Conservation (phyloP, 371 early-diverging fungal species). For the Rhizopus stolonifer region DNA sequence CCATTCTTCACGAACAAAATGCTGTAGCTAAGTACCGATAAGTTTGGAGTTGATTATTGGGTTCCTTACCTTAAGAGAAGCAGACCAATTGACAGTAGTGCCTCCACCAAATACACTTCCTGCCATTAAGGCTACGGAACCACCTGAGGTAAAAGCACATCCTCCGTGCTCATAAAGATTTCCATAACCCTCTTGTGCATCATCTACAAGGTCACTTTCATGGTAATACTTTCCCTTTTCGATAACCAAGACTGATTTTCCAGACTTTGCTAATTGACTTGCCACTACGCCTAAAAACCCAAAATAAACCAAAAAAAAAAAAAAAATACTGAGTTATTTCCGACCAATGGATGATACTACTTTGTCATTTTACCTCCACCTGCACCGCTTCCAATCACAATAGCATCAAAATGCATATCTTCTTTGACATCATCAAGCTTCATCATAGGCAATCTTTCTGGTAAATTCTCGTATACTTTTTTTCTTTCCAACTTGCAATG, state of each 20-base stretch:
- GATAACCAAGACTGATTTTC: slow-evolving; percentile 69
- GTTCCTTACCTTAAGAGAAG: slow-evolving; percentile 58
- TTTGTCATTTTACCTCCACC: no score
- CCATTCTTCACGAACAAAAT: slow-evolving; percentile 73
- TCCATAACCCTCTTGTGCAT: slow-evolving; percentile 47
- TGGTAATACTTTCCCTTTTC: slow-evolving; percentile 70
- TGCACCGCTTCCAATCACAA: no score
- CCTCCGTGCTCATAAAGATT: slow-evolving; percentile 56
- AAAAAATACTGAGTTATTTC: no score
- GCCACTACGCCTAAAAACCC: no score
- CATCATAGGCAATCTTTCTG: no score
- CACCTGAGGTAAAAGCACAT: slow-evolving; percentile 41
- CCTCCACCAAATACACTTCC: slow-evolving; percentile 75
- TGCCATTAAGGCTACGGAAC: slow-evolving; percentile 52
- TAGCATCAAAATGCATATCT: no score
- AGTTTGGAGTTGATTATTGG: no score
- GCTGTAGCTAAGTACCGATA: neutral
- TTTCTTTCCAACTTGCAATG: no score
- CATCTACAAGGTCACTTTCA: slow-evolving; percentile 51
- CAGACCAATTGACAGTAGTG: slow-evolving; percentile 68
- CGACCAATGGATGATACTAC: no score
- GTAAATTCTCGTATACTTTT: no score
- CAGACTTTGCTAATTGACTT: slow-evolving; percentile 34
- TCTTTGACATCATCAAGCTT: no score
- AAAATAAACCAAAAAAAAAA: no score